Percentiles rank a stretch among this genome's conserved stretches.
Conservation (phyloP, 2,329 filamentous ascomycete species). For the Rutstroemia sydowiana region DNA sequence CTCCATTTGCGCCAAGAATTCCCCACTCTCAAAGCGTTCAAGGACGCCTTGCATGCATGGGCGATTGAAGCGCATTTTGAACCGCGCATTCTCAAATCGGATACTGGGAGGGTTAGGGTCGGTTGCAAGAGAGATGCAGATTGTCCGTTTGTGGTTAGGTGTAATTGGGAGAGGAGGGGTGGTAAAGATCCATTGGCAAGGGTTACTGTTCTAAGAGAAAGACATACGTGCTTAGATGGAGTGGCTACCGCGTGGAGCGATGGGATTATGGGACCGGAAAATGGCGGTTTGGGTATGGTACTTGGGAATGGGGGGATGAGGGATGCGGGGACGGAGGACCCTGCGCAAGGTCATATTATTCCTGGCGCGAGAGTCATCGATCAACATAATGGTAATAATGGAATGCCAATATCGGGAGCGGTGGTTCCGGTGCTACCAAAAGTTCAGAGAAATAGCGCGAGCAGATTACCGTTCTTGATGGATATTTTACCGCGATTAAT, state of each 20-base stretch:
- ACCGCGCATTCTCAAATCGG: constrained; percentile 28
- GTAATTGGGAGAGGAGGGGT: constrained; percentile 30
- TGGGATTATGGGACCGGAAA: constrained; percentile 3
- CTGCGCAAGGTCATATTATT: constrained; percentile 9
- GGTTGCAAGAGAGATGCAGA: constrained; percentile 29
- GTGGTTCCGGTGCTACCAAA: constrained; percentile 26
- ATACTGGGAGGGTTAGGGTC: constrained; percentile 29
- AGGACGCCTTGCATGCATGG: constrained; percentile 30
- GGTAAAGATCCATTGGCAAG: constrained; percentile 25
- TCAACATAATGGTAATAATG: constrained; percentile 25
- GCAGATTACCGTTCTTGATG: constrained; percentile 45
- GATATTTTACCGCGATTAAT: constrained; percentile 55
- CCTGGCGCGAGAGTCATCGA: constrained; percentile 19
- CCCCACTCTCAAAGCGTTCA: constrained; percentile 29
- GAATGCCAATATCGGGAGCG: constrained; percentile 12
- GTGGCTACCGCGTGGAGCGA: constrained; percentile 8
- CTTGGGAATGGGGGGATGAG: constrained; percentile 1
- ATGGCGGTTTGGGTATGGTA: constrained; percentile 10
- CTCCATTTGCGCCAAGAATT: constrained; percentile 29
- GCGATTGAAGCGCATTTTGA: constrained; percentile 31
- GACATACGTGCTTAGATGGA: constrained; percentile 28
- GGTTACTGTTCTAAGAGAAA: constrained; percentile 27
- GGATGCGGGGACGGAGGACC: constrained; percentile 2
- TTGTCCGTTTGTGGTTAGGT: constrained; percentile 29
- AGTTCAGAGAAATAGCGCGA: constrained; percentile 28